A percentile compares a stretch with the other conserved stretches of the same genome.
phyloP scores from a whole-genome alignment of 306 rosid genomes.

The Quercus gilva region DNA sequence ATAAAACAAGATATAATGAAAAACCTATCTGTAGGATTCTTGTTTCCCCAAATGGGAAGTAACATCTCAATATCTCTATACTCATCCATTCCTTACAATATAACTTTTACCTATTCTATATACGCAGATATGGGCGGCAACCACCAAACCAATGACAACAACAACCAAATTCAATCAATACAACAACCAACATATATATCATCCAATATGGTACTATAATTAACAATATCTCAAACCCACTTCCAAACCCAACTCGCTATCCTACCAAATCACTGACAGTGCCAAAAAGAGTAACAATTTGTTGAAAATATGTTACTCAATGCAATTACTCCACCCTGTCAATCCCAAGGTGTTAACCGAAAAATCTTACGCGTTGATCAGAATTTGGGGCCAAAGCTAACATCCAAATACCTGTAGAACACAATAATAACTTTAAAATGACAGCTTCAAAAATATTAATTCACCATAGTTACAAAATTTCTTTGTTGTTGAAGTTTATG shows the following conservation, averaged over 20 bases:
- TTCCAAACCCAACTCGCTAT: conserved; percentile 2
- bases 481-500: background rate
- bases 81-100: conserved; percentile 64
- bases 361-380: background rate
- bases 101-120: background rate
- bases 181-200: background rate
- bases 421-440: background rate
- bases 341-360: conserved; percentile 5
- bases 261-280: conserved; percentile 2
- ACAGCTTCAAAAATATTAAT: background rate
- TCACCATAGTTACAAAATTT: background rate
- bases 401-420: conserved; percentile 34
- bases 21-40: conserved; percentile 74
- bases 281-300: conserved; percentile 2
- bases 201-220: background rate
- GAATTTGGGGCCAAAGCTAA: background rate
- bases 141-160: conserved; percentile 14
- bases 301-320: conserved; percentile 14
- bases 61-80: conserved; percentile 63
- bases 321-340: conserved; percentile 21
- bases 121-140: conserved; percentile 9
- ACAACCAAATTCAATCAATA: conserved; percentile 16
- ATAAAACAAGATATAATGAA: conserved; percentile 62
- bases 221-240: background rate
- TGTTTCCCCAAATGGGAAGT: conserved; percentile 68